phyloP scores from a whole-genome alignment of 1,284 basidiomycete species.

The Ustilago hordei region DNA sequence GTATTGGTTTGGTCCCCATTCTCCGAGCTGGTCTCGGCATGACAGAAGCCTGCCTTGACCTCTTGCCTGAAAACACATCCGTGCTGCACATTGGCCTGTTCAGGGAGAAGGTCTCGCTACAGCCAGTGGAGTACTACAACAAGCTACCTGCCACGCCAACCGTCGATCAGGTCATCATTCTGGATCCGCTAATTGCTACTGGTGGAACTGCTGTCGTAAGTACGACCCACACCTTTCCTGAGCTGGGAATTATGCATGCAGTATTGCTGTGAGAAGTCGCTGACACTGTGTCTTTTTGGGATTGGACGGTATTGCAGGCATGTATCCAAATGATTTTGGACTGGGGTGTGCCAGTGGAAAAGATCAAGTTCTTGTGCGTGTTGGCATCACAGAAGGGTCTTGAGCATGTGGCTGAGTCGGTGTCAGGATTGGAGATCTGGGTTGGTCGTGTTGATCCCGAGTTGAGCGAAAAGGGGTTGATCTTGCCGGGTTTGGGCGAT shows the following conservation, averaged over 20 bases:
- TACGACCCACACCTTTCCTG: not conserved
- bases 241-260: not conserved
- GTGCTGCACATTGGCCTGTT: conserved; percentile 92
- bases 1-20: conserved; percentile 88
- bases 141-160: conserved; percentile 79
- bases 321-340: conserved; percentile 66
- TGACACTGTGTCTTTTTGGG: not conserved
- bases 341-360: conserved; percentile 67
- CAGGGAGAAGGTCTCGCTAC: conserved; percentile 87
- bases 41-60: conserved; percentile 82
- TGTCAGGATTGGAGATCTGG: conserved; percentile 83
- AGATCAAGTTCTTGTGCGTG: conserved; percentile 86
- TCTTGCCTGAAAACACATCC: conserved; percentile 83
- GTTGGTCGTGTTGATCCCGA: conserved; percentile 60
- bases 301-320: conserved; percentile 26
- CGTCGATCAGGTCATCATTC: conserved; percentile 83
- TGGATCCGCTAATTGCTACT: conserved; percentile 91
- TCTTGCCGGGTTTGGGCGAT: conserved; percentile 65
- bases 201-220: conserved; percentile 85
- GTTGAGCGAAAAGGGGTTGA: conserved; percentile 59
- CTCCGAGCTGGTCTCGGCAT: conserved; percentile 93
- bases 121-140: conserved; percentile 80
- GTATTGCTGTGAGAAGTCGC: too few species aligned
- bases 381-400: conserved; percentile 84
- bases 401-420: conserved; percentile 76